These are phyloP conservation scores for Fusarium sp. DNA, from an alignment of 2,329 filamentous ascomycete species.

Conservation along the genomic window DNA sequence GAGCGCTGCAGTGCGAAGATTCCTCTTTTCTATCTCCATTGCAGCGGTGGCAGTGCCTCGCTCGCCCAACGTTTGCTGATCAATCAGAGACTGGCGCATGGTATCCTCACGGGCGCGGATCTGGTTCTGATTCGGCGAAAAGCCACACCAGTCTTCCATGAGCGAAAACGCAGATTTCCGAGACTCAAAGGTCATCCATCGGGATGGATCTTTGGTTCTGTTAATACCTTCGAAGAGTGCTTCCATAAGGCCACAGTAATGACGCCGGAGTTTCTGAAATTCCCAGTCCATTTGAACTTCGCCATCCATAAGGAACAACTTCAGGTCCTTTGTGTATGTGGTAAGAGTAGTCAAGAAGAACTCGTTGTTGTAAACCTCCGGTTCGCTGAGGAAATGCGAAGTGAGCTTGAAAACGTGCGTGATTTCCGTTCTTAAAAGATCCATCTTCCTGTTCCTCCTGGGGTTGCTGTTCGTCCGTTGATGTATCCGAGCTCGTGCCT, in stretches of 20 bases:
- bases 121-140: constrained; percentile 88
- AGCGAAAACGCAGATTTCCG: constrained; percentile 94
- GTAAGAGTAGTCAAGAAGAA: constrained; percentile 92
- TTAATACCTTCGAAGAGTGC: constrained; percentile 93
- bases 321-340: constrained; percentile 89
- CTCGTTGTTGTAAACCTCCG: constrained; percentile 84
- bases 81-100: constrained; percentile 86
- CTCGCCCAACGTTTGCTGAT: constrained; percentile 81
- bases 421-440: constrained; percentile 90
- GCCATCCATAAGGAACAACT: constrained; percentile 93
- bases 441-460: constrained; percentile 83
- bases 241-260: constrained; percentile 95
- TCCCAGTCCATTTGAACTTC: constrained; percentile 96
- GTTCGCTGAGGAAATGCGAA: constrained; percentile 84
- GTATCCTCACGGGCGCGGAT: constrained; percentile 85
- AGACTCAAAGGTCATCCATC: constrained; percentile 98
- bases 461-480: constrained; percentile 87
- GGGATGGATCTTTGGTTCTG: constrained; percentile 82
- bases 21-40: constrained; percentile 97
- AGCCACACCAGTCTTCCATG: constrained; percentile 99
- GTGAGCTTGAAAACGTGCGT: constrained; percentile 97
- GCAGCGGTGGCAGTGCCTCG: constrained; percentile 84
- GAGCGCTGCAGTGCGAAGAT: constrained; percentile 87
- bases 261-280: constrained; percentile 89
- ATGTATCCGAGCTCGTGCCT: constrained; percentile 87